Percentiles rank a stretch among this genome's conserved stretches.
phyloP scores from a whole-genome alignment of 176 grass and related monocot species.

The Oryza glaberrima region DNA sequence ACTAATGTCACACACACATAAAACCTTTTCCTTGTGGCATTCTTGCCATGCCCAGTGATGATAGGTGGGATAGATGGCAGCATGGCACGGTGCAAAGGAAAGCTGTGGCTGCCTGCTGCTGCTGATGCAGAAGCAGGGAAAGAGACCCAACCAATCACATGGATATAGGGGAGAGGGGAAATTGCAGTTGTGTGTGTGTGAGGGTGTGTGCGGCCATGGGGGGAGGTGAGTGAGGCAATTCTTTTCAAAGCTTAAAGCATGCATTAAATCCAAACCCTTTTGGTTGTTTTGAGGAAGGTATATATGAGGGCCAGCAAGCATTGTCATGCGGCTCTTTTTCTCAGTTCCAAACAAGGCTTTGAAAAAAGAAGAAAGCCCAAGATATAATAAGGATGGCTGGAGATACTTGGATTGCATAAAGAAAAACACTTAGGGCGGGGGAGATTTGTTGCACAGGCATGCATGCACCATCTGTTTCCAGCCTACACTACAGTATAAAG shows the following conservation, averaged over 20 bases:
- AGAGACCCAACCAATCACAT: constrained; percentile 72
- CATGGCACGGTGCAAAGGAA: constrained; percentile 18
- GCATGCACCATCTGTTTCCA: constrained; percentile 22
- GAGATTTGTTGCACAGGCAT: constrained; percentile 23
- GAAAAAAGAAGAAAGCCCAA: constrained; percentile 6
- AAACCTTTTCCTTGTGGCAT: constrained; percentile 39
- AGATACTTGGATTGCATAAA: background rate
- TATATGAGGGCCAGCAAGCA: constrained; percentile 37
- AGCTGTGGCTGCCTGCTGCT: constrained; percentile 47
- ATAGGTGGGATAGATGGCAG: constrained; percentile 1
- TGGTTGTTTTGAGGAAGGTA: constrained; percentile 46
- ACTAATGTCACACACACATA: constrained; percentile 20
- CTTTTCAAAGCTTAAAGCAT: constrained; percentile 22
- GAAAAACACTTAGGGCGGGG: background rate
- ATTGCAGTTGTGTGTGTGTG: background rate
- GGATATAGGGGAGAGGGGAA: constrained; percentile 35
- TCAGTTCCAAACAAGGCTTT: constrained; percentile 26
- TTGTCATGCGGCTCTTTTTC: constrained; percentile 28
- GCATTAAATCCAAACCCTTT: constrained; percentile 37
- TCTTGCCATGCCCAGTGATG: constrained; percentile 42
- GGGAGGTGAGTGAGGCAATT: background rate
- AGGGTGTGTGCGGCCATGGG: background rate
- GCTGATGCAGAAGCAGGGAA: constrained; percentile 50
- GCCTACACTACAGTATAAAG: constrained; percentile 31
- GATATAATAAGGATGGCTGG: background rate